A percentile compares a stretch with the other conserved stretches of the same genome.
phyloP scores from a whole-genome alignment of 2,329 filamentous ascomycete species.

The Nemania abortiva region DNA sequence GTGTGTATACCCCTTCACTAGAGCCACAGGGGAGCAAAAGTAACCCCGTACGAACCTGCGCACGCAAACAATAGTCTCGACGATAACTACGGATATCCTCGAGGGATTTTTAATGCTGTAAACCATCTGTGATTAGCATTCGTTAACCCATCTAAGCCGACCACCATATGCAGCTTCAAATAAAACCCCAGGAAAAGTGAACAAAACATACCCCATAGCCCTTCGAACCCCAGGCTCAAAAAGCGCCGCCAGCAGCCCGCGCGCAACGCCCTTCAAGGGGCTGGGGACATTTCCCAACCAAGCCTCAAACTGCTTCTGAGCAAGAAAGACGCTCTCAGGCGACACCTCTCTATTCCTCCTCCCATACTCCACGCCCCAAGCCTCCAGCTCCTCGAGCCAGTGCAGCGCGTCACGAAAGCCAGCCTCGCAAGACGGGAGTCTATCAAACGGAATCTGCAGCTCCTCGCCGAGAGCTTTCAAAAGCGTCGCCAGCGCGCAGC shows the following conservation, averaged over 20 bases:
- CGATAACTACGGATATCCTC: background rate
- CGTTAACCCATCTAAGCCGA: background rate
- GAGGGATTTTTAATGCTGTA: constrained; percentile 27
- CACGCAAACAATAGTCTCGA: constrained; percentile 7
- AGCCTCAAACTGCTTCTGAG: constrained; percentile 14
- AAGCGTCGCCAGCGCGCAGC: constrained; percentile 32
- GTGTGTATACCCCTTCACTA: constrained; percentile 1
- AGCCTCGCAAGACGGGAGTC: constrained; percentile 2
- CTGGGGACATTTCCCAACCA: constrained; percentile 12
- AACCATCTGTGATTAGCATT: background rate
- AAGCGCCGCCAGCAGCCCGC: constrained; percentile 18
- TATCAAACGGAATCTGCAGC: constrained; percentile 20
- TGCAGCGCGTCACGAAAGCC: constrained; percentile 29
- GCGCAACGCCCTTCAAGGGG: constrained; percentile 3
- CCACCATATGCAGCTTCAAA: background rate
- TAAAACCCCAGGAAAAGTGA: background rate
- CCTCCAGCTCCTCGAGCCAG: constrained; percentile 36
- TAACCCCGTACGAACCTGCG: constrained; percentile 26
- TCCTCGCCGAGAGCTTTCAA: constrained; percentile 32
- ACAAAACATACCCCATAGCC: constrained; percentile 32
- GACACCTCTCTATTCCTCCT: background rate
- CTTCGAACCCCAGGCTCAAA: constrained; percentile 26
- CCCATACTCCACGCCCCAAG: constrained; percentile 33
- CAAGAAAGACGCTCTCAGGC: constrained; percentile 25
- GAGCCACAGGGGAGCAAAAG: constrained; percentile 3